Conservation (phyloP, 371 early-diverging fungal species). For the Choanephora cucurbitarum region DNA sequence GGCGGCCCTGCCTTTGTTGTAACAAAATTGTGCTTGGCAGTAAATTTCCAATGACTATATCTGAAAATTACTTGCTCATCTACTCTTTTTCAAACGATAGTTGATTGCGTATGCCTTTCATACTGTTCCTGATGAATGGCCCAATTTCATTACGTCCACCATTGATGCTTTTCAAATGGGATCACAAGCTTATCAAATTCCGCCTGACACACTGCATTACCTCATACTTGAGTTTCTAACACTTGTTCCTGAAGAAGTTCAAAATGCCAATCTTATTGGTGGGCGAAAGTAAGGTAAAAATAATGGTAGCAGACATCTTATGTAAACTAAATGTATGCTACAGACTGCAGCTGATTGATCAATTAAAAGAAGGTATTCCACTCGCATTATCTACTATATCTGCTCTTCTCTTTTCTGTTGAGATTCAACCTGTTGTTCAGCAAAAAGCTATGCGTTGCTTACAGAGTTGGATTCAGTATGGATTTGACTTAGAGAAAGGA, state of each 20-base stretch:
- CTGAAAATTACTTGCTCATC: too few species aligned
- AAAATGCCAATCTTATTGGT: constrained; percentile 58
- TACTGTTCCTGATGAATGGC: constrained; percentile 65
- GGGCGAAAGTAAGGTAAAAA: constrained; percentile 43
- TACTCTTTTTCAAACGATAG: constrained; percentile 32
- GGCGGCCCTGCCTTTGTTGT: constrained; percentile 67
- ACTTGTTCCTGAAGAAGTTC: constrained; percentile 78
- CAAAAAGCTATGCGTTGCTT: constrained; percentile 56
- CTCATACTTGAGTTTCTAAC: constrained; percentile 73
- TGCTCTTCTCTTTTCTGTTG: constrained; percentile 10
- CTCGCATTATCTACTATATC: constrained; percentile 48
- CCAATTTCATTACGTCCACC: constrained; percentile 57
- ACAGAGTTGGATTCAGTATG: constrained; percentile 69
- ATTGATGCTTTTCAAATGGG: constrained; percentile 52
- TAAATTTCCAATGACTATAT: constrained; percentile 46
- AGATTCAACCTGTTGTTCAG: constrained; percentile 22
- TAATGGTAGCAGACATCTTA: too few species aligned
- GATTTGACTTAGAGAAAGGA: constrained; percentile 57
- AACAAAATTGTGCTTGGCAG: constrained; percentile 76
- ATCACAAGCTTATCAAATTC: constrained; percentile 31
- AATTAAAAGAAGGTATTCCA: constrained; percentile 50
- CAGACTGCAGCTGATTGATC: constrained; percentile 47
- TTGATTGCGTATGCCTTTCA: constrained; percentile 69
- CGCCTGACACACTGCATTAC: constrained; percentile 35
- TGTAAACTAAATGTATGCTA: constrained; percentile 1